phyloP scores from a whole-genome alignment of 768 basidiomycete genomes.

The Dioszegia aurantiaca region DNA sequence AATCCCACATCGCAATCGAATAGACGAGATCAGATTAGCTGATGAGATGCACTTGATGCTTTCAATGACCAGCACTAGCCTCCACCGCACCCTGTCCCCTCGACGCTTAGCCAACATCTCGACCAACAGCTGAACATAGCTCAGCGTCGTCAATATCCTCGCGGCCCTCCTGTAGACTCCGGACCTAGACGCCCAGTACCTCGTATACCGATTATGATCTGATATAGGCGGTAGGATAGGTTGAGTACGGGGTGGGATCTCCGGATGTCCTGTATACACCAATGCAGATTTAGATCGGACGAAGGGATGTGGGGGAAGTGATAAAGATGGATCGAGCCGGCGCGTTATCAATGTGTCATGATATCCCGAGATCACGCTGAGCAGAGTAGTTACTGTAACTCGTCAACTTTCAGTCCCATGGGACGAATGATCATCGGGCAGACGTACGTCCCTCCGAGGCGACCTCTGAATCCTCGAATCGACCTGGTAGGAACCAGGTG shows the following conservation, averaged over 20 bases:
- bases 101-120: slow-evolving; percentile 82
- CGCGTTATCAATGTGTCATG: slow-evolving; percentile 85
- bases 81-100: slow-evolving; percentile 69
- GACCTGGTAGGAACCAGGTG: slow-evolving; percentile 92
- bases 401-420: too few species aligned
- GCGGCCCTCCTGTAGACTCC: slow-evolving; percentile 73
- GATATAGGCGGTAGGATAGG: slow-evolving; percentile 40
- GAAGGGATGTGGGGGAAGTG: slow-evolving; percentile 47
- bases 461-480: slow-evolving; percentile 95
- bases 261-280: slow-evolving; percentile 12
- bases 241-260: slow-evolving; percentile 14
- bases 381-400: slow-evolving; percentile 70
- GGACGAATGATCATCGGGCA: too few species aligned
- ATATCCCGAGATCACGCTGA: slow-evolving; percentile 87
- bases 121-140: slow-evolving; percentile 75
- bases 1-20: background rate
- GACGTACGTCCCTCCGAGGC: slow-evolving; percentile 89
- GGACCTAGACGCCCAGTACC: slow-evolving; percentile 74
- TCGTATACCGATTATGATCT: slow-evolving; percentile 82
- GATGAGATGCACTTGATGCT: slow-evolving; percentile 68
- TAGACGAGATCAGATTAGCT: background rate
- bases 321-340: slow-evolving; percentile 65
- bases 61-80: slow-evolving; percentile 73
- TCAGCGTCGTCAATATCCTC: slow-evolving; percentile 69
- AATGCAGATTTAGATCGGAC: slow-evolving; percentile 60